Evolutionary conservation across 2,329 filamentous ascomycete species (phyloP).

Genomic region (Aspergillus phoenicis): DNA sequence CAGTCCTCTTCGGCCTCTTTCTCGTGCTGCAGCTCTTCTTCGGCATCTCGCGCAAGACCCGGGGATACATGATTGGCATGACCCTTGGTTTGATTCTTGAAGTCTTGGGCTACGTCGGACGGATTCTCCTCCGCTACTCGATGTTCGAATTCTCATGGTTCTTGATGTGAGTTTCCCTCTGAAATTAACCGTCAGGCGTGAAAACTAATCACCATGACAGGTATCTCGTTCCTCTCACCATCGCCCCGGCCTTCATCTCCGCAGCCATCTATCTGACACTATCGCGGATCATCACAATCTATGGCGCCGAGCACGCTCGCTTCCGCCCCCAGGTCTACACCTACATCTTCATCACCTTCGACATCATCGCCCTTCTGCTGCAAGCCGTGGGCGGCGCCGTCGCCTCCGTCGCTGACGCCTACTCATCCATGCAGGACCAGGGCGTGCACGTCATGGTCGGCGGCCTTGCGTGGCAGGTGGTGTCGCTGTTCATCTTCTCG

Average conservation of each 20-base stretch:
- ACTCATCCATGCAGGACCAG: not conserved
- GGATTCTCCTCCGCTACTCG: conserved; percentile 59
- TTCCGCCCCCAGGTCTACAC: not conserved
- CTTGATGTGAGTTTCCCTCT: conserved; percentile 16
- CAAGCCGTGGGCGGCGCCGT: not conserved
- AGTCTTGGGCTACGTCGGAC: conserved; percentile 62
- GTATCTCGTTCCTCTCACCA: not conserved
- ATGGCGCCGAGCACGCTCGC: not conserved
- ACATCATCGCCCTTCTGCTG: not conserved
- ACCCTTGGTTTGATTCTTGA: conserved; percentile 57
- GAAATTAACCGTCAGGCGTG: not conserved
- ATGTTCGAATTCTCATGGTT: conserved; percentile 48
- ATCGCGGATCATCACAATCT: not conserved
- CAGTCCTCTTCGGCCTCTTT: conserved; percentile 53
- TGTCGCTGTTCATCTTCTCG: not conserved
- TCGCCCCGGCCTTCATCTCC: not conserved
- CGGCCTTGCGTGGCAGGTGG: not conserved
- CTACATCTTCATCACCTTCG: not conserved
- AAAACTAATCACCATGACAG: not conserved
- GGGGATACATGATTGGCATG: conserved; percentile 57
- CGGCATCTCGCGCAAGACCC: conserved; percentile 49
- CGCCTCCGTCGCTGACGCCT: not conserved
- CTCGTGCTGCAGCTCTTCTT: conserved; percentile 47
- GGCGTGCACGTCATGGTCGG: not conserved
- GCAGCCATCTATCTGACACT: not conserved